phyloP scores from a whole-genome alignment of 805 yeast genomes.

The Ogataea saltuana region DNA sequence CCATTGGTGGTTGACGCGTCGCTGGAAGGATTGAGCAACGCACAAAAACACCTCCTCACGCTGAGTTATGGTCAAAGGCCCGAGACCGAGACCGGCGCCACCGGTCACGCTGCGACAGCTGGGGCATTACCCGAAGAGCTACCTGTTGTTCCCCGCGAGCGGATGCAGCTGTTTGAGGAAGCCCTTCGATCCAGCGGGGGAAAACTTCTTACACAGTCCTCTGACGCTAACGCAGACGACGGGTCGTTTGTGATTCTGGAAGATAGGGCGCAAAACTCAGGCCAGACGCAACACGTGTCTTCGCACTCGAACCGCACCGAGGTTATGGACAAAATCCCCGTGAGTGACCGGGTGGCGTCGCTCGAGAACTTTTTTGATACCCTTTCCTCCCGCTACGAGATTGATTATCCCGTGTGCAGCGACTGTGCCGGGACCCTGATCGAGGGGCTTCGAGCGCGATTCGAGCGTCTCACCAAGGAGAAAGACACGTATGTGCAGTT shows the following conservation, averaged over 20 bases:
- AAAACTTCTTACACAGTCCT: slow-evolving; percentile 27
- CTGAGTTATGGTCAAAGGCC: slow-evolving; percentile 33
- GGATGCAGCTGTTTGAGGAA: slow-evolving; percentile 39
- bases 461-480: slow-evolving; percentile 73
- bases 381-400: slow-evolving; percentile 72
- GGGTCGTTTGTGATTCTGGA: slow-evolving; percentile 34
- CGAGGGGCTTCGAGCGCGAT: slow-evolving; percentile 63
- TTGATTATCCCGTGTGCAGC: slow-evolving; percentile 84
- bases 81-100: slow-evolving; percentile 23
- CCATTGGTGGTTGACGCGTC: slow-evolving; percentile 60
- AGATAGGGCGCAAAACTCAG: slow-evolving; percentile 21
- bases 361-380: slow-evolving; percentile 69
- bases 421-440: slow-evolving; percentile 77
- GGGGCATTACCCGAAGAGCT: slow-evolving; percentile 27
- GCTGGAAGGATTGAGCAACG: slow-evolving; percentile 49
- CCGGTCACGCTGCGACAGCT: slow-evolving; percentile 9
- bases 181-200: slow-evolving; percentile 28
- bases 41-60: slow-evolving; percentile 56
- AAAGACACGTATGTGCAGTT: slow-evolving; percentile 77
- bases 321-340: slow-evolving; percentile 29
- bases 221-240: slow-evolving; percentile 20
- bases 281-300: too few species aligned
- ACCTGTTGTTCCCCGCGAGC: slow-evolving; percentile 39
- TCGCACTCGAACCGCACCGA: too few species aligned
- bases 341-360: slow-evolving; percentile 42